Conservation (phyloP, 75 land plant genomes). For the Sequoiadendron giganteum region DNA sequence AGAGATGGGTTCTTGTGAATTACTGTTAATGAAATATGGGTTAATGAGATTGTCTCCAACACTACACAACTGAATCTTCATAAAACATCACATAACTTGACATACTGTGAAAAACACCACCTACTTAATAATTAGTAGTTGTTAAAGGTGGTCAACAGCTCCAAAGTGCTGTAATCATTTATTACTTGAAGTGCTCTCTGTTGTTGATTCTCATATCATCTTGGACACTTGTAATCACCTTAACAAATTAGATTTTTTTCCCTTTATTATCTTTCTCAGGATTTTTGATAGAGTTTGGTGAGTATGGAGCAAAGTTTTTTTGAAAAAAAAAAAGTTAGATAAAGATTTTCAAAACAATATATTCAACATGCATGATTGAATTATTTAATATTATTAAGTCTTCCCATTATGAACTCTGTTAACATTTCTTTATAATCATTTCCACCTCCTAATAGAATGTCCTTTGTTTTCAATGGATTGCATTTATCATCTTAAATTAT, state of each 20-base stretch:
- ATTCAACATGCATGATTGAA: conserved; percentile 1
- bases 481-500: background rate
- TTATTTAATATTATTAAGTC: background rate
- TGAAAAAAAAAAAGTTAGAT: background rate
- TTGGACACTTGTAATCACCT: background rate
- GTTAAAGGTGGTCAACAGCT: background rate
- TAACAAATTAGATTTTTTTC: background rate
- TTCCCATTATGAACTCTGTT: background rate
- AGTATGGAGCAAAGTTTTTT: background rate
- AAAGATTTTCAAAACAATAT: background rate
- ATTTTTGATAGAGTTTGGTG: background rate
- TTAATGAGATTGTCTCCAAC: too few relatives aligned
- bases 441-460: background rate
- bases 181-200: background rate
- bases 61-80: too few relatives aligned
- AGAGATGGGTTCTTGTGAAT: too few relatives aligned
- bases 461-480: background rate
- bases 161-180: background rate
- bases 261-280: background rate
- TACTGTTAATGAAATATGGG: too few relatives aligned
- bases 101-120: too few relatives aligned
- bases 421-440: background rate
- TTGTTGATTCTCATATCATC: background rate
- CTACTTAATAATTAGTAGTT: background rate
- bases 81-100: too few relatives aligned